A percentile compares a stretch with the other conserved stretches of the same genome.
Conservation (phyloP, 2,329 filamentous ascomycete genomes). For the Alternaria metachromatica region DNA sequence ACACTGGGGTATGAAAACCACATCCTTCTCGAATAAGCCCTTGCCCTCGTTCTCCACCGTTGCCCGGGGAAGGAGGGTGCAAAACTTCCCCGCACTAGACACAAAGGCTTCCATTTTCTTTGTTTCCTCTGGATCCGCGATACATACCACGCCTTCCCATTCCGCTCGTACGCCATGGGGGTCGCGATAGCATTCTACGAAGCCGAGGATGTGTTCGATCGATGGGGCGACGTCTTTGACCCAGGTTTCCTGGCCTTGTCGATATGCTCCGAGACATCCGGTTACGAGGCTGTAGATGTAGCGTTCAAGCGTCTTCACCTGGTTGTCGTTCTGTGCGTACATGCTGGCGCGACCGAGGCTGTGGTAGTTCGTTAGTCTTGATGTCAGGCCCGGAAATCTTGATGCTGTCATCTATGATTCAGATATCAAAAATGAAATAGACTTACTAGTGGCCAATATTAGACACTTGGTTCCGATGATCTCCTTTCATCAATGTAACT, state of each 20-base stretch:
- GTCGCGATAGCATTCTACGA: neutral
- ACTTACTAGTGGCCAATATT: neutral
- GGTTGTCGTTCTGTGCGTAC: neutral
- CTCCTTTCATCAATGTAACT: fast-evolving
- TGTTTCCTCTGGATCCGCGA: neutral
- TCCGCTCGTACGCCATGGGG: neutral
- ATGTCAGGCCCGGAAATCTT: fast-evolving
- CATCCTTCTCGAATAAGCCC: neutral
- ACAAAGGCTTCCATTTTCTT: neutral
- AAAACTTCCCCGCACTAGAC: neutral
- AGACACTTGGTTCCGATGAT: neutral
- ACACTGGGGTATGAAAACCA: neutral
- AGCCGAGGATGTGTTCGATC: neutral
- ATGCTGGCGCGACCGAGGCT: neutral
- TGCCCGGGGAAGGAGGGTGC: neutral
- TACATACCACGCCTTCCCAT: neutral
- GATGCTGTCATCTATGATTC: neutral
- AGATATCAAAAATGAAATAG: too few relatives aligned
- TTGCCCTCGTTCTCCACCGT: neutral
- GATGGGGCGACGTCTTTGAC: neutral
- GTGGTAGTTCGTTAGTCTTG: neutral
- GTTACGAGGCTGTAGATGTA: neutral
- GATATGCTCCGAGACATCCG: neutral
- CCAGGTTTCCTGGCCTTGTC: neutral
- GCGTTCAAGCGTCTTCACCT: too few relatives aligned